Conservation (phyloP, 176 grass and related monocot genomes). For the Typha latifolia region DNA sequence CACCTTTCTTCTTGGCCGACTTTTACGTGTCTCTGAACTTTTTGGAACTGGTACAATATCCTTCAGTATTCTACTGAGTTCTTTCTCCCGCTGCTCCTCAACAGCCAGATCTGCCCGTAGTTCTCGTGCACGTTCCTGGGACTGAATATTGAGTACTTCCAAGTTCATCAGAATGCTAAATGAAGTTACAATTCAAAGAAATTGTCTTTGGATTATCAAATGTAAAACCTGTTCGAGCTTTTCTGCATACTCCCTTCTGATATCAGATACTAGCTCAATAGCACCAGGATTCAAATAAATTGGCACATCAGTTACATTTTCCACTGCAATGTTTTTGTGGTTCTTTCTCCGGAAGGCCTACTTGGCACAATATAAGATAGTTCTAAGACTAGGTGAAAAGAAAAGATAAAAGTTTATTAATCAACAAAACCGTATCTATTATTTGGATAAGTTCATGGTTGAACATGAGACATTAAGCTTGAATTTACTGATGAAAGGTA, state of each 20-base stretch:
- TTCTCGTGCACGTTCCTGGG: conserved; percentile 66
- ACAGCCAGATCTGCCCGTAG: conserved; percentile 65
- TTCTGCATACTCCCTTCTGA: conserved; percentile 50
- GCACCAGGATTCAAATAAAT: conserved; percentile 47
- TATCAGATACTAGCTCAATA: conserved; percentile 45
- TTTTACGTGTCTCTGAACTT: conserved; percentile 30
- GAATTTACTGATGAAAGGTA: no score
- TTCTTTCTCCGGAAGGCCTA: conserved; percentile 30
- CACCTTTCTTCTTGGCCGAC: conserved; percentile 60
- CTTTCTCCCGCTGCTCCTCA: conserved; percentile 76
- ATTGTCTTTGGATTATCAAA: not conserved
- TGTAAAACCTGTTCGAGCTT: conserved; percentile 71
- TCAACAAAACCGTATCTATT: no score
- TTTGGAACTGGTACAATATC: conserved; percentile 48
- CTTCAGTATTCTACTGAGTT: conserved; percentile 85
- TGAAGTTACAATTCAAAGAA: not conserved
- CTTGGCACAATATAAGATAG: not conserved
- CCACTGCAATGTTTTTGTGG: conserved; percentile 11
- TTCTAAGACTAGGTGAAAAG: not conserved
- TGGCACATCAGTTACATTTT: conserved; percentile 18
- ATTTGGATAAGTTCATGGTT: no score
- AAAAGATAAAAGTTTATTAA: not conserved
- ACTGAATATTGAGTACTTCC: conserved; percentile 34
- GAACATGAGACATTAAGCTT: no score
- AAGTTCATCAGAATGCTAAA: not conserved